Conservation (phyloP, 306 rosid species). For the Cercis canadensis region DNA sequence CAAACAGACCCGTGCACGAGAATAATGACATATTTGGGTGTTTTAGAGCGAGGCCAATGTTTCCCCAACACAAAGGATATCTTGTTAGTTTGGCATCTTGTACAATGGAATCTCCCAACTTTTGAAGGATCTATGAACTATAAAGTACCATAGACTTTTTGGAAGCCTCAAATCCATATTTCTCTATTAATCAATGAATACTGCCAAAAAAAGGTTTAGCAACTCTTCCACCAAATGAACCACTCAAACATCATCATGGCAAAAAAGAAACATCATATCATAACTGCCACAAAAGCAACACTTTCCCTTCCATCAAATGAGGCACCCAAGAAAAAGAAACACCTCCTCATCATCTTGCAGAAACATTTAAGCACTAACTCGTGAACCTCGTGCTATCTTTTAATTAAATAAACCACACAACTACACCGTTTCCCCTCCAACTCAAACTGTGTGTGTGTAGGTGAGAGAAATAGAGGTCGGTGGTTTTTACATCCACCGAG, state of each 20-base stretch:
- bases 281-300: constrained; percentile 31
- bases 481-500: neutral
- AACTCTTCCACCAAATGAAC: constrained; percentile 32
- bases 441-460: neutral
- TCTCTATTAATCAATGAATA: constrained; percentile 15
- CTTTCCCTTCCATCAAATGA: constrained; percentile 29
- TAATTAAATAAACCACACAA: neutral
- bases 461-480: neutral
- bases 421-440: neutral
- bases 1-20: neutral
- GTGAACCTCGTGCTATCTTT: constrained; percentile 52
- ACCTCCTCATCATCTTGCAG: constrained; percentile 2
- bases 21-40: neutral
- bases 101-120: constrained; percentile 26
- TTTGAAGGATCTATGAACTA: neutral
- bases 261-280: constrained; percentile 13
- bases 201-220: constrained; percentile 30
- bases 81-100: constrained; percentile 18
- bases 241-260: constrained; percentile 31
- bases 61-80: neutral
- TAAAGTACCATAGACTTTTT: constrained; percentile 3
- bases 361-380: constrained; percentile 38
- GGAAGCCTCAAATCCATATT: neutral
- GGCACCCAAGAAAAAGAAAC: constrained; percentile 29
- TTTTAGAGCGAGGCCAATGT: neutral